Base-by-base conservation (phyloP, 164 flowering plant species). In the Protea cynaroides region DNA sequence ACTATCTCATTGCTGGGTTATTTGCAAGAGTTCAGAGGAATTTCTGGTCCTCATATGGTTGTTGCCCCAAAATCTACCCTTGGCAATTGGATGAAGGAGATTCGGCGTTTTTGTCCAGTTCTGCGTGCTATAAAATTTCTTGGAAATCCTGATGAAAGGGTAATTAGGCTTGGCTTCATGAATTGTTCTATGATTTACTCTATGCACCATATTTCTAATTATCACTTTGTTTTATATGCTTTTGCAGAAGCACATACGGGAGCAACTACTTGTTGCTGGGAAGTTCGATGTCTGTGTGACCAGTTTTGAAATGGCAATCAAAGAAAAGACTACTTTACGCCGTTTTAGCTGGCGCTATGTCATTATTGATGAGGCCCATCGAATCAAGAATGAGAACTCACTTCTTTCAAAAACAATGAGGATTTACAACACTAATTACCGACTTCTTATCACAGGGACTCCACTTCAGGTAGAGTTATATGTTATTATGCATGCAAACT, bases 41-140 rank as follows among this genome's bases (percentile, higher is more conserved):
- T 95, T 52, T 86, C 85, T 75, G 99, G 99, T 7, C 99, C 99
- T 51, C 99, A 95, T 72, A 90, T 95, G 97, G 99, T 95, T 65
- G 99, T 95, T 74, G 96, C 99, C 67, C 98, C 99, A 64, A 95
- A 95, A 72, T 95, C 99, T 61, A 95, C 99, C 58, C 97, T 95
- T 76, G 99, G 99, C 12, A 95, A 95, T 65, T 95, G 98, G 99
- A 95, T 95, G 91, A 95, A 86, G 81, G 99, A 95, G 79, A 95
- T 95, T 56, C 77, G 80, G 0, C 89, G 97, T 6, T 95, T 95
- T 69, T 95, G 99, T 65, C 99, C 99, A 13, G 40, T 84, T 58
- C 49, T 95, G 63, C 94, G 95, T 70, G 89, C 99, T 70, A 86
- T 95, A 34, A 95, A 95, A 71, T 95, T 95, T 75, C 86, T 95